Conservation (phyloP, 2,329 filamentous ascomycete species). For the Mariannaea sp. region DNA sequence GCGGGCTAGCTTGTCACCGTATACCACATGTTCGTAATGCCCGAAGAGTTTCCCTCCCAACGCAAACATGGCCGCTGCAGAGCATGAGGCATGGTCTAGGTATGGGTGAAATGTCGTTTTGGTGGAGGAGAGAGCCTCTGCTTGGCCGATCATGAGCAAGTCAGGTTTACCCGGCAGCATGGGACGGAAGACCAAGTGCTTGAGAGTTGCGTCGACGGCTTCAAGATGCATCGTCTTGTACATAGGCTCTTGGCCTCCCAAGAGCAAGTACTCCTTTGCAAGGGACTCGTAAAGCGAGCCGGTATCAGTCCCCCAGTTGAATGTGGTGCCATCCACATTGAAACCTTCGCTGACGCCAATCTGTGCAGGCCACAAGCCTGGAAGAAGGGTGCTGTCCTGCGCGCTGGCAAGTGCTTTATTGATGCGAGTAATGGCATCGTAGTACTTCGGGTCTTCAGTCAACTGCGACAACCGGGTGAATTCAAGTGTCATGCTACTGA, state of each 20-base stretch:
- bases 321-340: conserved; percentile 45
- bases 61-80: conserved; percentile 67
- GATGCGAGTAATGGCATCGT: conserved; percentile 64
- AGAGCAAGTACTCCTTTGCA: conserved; percentile 65
- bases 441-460: conserved; percentile 62
- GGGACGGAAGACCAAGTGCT: conserved; percentile 68
- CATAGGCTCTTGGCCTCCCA: conserved; percentile 58
- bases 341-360: conserved; percentile 50
- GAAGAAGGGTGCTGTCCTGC: conserved; percentile 59
- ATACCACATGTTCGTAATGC: conserved; percentile 55
- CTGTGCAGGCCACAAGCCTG: conserved; percentile 64
- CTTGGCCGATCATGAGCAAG: conserved; percentile 65
- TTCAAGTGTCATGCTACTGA: conserved; percentile 64
- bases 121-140: conserved; percentile 38
- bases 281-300: conserved; percentile 70
- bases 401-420: conserved; percentile 56
- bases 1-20: conserved; percentile 62
- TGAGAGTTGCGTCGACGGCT: conserved; percentile 61
- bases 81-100: conserved; percentile 65
- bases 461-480: conserved; percentile 67
- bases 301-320: conserved; percentile 54
- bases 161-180: conserved; percentile 61
- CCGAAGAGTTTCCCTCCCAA: conserved; percentile 63
- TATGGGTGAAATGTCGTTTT: conserved; percentile 41
- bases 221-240: conserved; percentile 46